Evolutionary conservation across 1,139 yeast genomes (phyloP), one percentile per base, ranked within the genome.

Genomic region (Geotrichum bryndzae): DNA sequence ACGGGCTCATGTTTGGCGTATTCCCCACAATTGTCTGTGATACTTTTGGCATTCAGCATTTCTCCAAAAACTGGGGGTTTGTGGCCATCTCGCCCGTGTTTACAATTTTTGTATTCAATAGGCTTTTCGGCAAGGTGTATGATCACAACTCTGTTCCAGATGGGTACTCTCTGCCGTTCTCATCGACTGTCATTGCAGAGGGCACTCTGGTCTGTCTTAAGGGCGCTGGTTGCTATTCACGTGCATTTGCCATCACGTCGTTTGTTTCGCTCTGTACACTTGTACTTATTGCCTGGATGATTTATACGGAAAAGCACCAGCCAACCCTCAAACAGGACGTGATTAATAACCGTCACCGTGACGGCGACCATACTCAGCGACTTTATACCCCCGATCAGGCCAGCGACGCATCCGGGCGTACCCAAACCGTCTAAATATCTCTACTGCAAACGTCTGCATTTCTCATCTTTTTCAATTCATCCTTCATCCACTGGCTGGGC

Each of bases 21-120:
- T 87, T 84, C 71, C 96, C 96, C 0, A 85, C 90, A 0, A 82
- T 88, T 29, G 79, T 87, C 45, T 84, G 91, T 0, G 96, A 89
- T 68, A 76, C 83, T 13, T 88, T 88, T 74, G 90, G 90, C 35
- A 80, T 89, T 67, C 78, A 77, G 27, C 82, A 84, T 33, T 89
- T 87, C 71, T 85, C 90, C 56, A 86, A 90, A 41, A 80, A 88
- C 41, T 89, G 96, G 95, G 92, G 96, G 0, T 72, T 86, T 57
- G 77, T 85, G 2, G 70, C 74, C 51, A 64, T 69, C n/a, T 67
- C 76, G 23, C 77, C 77, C 25, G 73, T 75, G 31, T 64, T 70
- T 18, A 67, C 74, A 15, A 67, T 76, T 27, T 75, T 75, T 59
- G 54, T 71, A 29, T 72, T 73, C 58, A 74, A 73, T 52, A 58